Base-by-base conservation (phyloP, 2,329 filamentous ascomycete genomes). In the Xylariaceae sp. region DNA sequence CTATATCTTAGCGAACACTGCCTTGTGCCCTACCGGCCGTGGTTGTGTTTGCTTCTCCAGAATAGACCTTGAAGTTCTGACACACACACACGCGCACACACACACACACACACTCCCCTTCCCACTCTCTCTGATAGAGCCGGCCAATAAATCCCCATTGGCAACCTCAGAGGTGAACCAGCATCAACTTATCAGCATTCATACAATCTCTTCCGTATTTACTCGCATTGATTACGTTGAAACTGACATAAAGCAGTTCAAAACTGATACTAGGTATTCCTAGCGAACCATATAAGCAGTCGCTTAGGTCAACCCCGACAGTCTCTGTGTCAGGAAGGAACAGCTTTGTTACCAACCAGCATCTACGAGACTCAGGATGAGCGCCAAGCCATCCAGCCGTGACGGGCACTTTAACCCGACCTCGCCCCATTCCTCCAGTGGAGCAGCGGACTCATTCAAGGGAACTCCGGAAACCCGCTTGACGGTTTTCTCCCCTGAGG, bases 391-490 rank as follows among this genome's bases (percentile, higher is more conserved):
- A 34, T 74, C 79, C 50, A 64, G 67, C 51, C 74, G 72, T 39
- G 79, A 82, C 49, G 71, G 70, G 7, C 63, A 64, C 18, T 77
- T 76, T 66, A 76, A 77, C 65, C 74, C 76, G 4, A 71, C 78
- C 37, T 83, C 82, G 2, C 80, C 82, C 50, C 77, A 74, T 59
- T 83, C 82, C 0, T 81, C 80, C 1, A 76, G 70, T 56, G 81
- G 78, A 51, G 78, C 75, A 17, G 78, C 77, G 37, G 82, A 83
- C 55, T 87, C 85, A 9, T 80, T 78, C 67, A 80, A 83, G 65
- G 82, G 80, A 13, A 89, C 87, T 4, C 86, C 87, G 0, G 84
- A 87, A 60, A 88, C 86, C 6, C 82, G 80, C 53, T 65, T 87
- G 48, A 86, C 85, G 4, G 75, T 81, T 4, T 88, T 88, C 68